Evolutionary conservation across 345 rosid genomes (phyloP).

Genomic region (Salix brachista): DNA sequence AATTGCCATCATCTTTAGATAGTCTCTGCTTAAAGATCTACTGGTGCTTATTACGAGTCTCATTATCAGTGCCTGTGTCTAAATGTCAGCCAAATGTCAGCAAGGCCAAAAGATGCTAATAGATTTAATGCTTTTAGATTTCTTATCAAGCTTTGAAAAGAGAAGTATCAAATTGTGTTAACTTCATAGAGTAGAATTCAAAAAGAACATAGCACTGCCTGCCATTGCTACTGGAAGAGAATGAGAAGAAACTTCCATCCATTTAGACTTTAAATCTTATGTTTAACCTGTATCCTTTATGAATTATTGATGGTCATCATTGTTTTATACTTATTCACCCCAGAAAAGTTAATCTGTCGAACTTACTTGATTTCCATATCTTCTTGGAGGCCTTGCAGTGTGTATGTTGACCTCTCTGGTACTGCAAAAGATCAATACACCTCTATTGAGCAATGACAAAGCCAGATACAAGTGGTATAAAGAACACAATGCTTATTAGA

Average conservation of each 20-base stretch:
- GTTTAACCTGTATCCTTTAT: neutral
- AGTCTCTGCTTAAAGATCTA: neutral
- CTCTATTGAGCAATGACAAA: neutral
- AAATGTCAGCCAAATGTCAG: neutral
- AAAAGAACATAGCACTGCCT: neutral
- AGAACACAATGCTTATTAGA: neutral
- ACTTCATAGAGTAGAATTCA: neutral
- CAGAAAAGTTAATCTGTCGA: neutral
- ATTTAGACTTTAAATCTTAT: neutral
- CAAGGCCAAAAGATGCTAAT: neutral
- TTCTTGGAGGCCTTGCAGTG: neutral
- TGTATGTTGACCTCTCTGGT: neutral
- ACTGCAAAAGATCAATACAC: neutral
- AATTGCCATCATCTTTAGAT: neutral
- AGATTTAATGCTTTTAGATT: neutral
- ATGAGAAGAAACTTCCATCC: neutral
- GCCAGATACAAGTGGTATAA: neutral
- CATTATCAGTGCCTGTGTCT: neutral
- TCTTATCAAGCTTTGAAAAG: neutral
- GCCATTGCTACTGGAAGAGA: neutral
- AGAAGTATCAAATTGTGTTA: neutral
- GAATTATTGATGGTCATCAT: neutral
- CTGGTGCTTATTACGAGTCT: neutral
- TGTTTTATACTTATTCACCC: neutral
- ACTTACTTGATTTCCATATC: conserved; percentile 9